Conservation (phyloP, 2,329 filamentous ascomycete species). For the Bimuria novae-zelandiae region DNA sequence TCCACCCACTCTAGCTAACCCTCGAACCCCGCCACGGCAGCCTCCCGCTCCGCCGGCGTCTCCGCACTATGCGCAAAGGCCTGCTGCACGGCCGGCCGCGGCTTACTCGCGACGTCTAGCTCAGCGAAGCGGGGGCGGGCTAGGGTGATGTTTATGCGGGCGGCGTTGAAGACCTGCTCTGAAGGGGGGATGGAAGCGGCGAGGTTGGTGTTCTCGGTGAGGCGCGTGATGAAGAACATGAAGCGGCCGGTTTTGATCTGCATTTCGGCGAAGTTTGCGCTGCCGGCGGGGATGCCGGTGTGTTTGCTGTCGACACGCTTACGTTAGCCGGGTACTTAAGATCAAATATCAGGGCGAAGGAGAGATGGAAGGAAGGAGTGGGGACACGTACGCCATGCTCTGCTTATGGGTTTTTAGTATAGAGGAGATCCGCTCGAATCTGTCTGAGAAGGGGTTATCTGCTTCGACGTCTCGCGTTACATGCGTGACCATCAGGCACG, state of each 20-base stretch:
- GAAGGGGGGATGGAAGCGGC: constrained; percentile 89
- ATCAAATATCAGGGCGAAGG: neutral
- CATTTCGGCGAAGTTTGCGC: constrained; percentile 79
- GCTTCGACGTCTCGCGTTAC: constrained; percentile 77
- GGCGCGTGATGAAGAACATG: constrained; percentile 91
- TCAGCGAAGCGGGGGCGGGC: constrained; percentile 81
- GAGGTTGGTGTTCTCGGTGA: constrained; percentile 97
- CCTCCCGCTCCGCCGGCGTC: constrained; percentile 21
- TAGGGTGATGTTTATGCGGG: constrained; percentile 86
- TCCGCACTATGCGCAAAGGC: constrained; percentile 42
- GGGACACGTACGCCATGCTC: constrained; percentile 57
- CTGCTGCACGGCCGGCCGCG: constrained; percentile 42
- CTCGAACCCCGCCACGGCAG: neutral
- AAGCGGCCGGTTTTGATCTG: constrained; percentile 81
- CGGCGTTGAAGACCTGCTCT: constrained; percentile 88
- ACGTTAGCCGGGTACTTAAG: constrained; percentile 39
- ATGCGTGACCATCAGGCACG: constrained; percentile 93
- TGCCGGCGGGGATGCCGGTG: constrained; percentile 78
- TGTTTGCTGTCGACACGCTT: constrained; percentile 59
- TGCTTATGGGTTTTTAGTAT: constrained; percentile 99
- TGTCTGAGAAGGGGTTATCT: constrained; percentile 86
- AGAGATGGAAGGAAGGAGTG: constrained; percentile 27
- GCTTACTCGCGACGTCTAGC: constrained; percentile 54
- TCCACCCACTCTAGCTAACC: neutral
- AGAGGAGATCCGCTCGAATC: constrained; percentile 92